Conservation (phyloP, 148 eudicot genomes). For the Hydrangea macrophylla region DNA sequence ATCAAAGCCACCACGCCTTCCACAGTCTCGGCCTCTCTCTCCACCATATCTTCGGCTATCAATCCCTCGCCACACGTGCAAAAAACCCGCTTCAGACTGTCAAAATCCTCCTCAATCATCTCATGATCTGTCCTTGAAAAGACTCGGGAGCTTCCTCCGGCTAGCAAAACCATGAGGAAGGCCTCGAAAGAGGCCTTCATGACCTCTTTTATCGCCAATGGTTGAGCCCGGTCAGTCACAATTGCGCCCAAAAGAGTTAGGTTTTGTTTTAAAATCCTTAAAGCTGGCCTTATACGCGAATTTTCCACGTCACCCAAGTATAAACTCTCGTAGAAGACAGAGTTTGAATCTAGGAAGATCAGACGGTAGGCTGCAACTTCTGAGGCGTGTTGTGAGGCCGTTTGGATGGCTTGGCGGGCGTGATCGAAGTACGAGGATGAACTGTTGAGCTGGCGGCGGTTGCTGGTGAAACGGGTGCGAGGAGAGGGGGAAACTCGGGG, state of each 20-base stretch:
- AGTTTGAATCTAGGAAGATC: conserved; percentile 72
- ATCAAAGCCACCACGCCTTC: conserved; percentile 77
- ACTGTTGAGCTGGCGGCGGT: conserved; percentile 32
- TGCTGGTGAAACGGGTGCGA: conserved; percentile 24
- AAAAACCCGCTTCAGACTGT: conserved; percentile 58
- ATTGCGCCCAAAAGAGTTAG: conserved; percentile 65
- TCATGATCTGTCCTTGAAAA: conserved; percentile 49
- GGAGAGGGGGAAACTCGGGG: conserved; percentile 43
- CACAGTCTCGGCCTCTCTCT: conserved; percentile 64
- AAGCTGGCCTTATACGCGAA: conserved; percentile 55
- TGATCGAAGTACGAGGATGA: conserved; percentile 58
- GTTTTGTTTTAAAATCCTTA: conserved; percentile 73
- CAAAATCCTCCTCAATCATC: conserved; percentile 74
- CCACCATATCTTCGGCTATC: conserved; percentile 67
- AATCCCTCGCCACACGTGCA: conserved; percentile 58
- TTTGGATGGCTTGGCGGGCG: conserved; percentile 44
- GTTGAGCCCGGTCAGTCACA: conserved; percentile 66
- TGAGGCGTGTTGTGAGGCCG: conserved; percentile 58
- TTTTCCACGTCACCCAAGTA: conserved; percentile 47
- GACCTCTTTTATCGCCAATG: conserved; percentile 69
- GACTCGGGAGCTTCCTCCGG: conserved; percentile 69
- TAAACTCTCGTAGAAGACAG: conserved; percentile 63
- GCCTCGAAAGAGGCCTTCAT: conserved; percentile 87
- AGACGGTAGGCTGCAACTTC: conserved; percentile 84
- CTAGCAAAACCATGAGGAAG: conserved; percentile 76